Conservation (phyloP, 2,329 filamentous ascomycete species). For the Talaromyces piceae region DNA sequence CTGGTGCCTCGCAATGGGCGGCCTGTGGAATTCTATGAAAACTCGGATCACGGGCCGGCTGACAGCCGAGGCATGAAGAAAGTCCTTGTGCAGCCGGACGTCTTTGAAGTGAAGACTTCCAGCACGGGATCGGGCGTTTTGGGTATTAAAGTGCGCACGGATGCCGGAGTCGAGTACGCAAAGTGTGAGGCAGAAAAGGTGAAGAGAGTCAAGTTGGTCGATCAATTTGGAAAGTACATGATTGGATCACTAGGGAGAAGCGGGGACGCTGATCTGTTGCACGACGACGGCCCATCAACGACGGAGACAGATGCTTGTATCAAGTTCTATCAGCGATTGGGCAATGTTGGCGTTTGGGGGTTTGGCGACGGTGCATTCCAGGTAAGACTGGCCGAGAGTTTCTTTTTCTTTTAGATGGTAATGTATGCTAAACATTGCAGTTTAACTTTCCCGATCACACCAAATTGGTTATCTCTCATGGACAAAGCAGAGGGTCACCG, state of each 20-base stretch:
- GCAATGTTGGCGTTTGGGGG: conserved; percentile 48
- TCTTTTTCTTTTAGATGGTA: background rate
- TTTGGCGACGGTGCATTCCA: conserved; percentile 45
- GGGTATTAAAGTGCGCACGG: conserved; percentile 28
- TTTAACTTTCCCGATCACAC: conserved; percentile 49
- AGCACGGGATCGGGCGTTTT: conserved; percentile 16
- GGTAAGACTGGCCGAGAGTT: conserved; percentile 15
- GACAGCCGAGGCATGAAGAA: conserved; percentile 33
- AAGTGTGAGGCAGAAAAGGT: conserved; percentile 40
- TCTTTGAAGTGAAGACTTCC: conserved; percentile 32
- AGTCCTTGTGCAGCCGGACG: conserved; percentile 31
- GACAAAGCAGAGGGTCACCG: conserved; percentile 30
- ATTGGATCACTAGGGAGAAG: conserved; percentile 40
- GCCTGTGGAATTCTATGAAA: conserved; percentile 44
- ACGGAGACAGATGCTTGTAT: conserved; percentile 34
- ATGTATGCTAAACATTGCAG: conserved; percentile 14
- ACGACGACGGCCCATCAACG: conserved; percentile 19
- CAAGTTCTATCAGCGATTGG: conserved; percentile 45
- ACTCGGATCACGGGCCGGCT: conserved; percentile 26
- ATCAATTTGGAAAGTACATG: conserved; percentile 48
- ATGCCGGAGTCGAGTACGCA: conserved; percentile 25
- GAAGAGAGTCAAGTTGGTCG: conserved; percentile 41
- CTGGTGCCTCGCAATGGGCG: conserved; percentile 36
- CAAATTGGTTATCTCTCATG: conserved; percentile 41
- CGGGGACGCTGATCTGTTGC: conserved; percentile 25